A percentile compares a stretch with the other conserved stretches of the same genome.
Conservation (phyloP, 2,329 filamentous ascomycete species). For the Epichloe coenophiala region DNA sequence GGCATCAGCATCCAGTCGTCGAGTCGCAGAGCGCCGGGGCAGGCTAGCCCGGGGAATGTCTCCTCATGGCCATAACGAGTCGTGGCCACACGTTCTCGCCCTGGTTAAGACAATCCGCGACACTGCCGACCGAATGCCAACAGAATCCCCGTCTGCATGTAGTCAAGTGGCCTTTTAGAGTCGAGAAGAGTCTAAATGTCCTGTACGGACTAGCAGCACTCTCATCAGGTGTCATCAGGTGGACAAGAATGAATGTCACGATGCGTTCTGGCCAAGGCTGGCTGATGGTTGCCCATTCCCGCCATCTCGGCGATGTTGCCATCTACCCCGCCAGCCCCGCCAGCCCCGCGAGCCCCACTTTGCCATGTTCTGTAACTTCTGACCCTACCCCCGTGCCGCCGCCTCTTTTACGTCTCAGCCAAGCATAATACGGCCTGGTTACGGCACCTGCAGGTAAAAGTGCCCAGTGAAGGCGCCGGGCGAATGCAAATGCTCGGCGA, state of each 20-base stretch:
- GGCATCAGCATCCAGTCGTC: not conserved
- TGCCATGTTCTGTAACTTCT: not conserved
- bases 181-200: not conserved
- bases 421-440: not conserved
- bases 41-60: not conserved
- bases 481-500: not conserved
- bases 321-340: not conserved
- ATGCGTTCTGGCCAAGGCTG: not conserved
- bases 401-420: not conserved
- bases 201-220: too few relatives aligned
- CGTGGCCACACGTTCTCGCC: not conserved
- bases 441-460: not conserved
- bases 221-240: not conserved
- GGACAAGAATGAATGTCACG: slow-evolving; percentile 3
- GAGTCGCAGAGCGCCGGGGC: not conserved
- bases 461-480: not conserved
- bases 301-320: not conserved
- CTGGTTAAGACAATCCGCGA: not conserved
- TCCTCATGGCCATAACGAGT: not conserved
- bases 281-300: slow-evolving; percentile 1
- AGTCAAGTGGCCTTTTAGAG: not conserved
- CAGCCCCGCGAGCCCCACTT: too few relatives aligned
- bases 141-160: not conserved
- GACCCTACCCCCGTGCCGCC: not conserved
- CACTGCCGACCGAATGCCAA: not conserved